Evolutionary conservation across 352 stramenopile species (phyloP).

Genomic region (Globisporangium canariense): DNA sequence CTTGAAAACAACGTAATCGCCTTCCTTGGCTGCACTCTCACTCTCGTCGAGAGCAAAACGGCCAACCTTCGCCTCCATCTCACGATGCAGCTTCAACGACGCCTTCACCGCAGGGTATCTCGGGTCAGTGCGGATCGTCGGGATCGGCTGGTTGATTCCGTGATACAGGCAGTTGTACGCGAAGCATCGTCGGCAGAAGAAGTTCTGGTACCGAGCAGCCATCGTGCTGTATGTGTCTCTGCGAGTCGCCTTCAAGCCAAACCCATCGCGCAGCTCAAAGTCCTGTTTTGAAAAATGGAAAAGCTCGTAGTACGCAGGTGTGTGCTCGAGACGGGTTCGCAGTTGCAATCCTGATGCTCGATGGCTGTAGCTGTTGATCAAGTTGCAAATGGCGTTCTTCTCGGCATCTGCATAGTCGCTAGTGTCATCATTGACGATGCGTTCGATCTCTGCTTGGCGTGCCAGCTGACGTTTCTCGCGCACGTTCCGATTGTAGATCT

Average conservation of each 20-base stretch:
- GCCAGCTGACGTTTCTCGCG: constrained; percentile 21
- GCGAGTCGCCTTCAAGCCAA: constrained; percentile 10
- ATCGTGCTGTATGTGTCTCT: constrained; percentile 19
- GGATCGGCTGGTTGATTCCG: constrained; percentile 46
- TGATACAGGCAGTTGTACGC: constrained; percentile 75
- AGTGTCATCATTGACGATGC: constrained; percentile 3
- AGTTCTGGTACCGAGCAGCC: constrained; percentile 38
- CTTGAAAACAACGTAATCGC: background rate
- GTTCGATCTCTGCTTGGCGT: constrained; percentile 18
- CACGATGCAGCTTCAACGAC: constrained; percentile 29
- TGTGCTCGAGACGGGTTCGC: constrained; percentile 27
- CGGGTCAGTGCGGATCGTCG: constrained; percentile 47
- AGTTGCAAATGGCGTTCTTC: background rate
- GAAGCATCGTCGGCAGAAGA: constrained; percentile 79
- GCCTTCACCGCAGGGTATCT: constrained; percentile 52
- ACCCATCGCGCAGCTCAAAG: background rate
- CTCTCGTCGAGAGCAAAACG: background rate
- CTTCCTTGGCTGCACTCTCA: background rate
- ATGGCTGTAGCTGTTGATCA: constrained; percentile 3
- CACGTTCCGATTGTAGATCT: constrained; percentile 32
- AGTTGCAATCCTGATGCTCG: constrained; percentile 18
- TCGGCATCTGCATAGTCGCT: background rate
- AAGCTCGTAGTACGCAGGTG: constrained; percentile 26
- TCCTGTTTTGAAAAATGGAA: constrained; percentile 21
- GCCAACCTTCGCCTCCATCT: constrained; percentile 8